phyloP scores from a whole-genome alignment of 768 basidiomycete genomes.

The Wakefieldia striispora region DNA sequence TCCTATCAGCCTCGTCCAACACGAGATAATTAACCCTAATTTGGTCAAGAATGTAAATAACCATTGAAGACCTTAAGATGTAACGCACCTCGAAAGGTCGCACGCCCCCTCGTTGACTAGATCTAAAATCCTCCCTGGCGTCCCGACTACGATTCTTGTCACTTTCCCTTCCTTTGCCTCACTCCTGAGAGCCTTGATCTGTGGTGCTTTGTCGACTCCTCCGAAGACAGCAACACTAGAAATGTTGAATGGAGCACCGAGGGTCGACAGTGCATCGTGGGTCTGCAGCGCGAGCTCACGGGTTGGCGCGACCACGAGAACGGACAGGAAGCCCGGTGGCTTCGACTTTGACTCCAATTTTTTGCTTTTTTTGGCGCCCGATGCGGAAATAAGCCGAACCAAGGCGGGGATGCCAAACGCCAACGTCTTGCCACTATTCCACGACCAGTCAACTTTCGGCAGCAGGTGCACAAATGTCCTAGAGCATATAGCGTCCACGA shows the following conservation, averaged over 20 bases:
- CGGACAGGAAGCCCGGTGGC: slow-evolving; percentile 42
- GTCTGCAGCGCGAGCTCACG: slow-evolving; percentile 96
- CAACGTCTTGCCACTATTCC: slow-evolving; percentile 84
- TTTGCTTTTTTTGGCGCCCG: slow-evolving; percentile 21
- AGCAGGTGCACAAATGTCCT: not conserved
- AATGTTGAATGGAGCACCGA: slow-evolving; percentile 75
- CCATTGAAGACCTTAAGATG: not conserved
- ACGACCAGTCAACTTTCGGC: not conserved
- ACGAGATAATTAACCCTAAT: slow-evolving; percentile 85
- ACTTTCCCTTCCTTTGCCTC: slow-evolving; percentile 46
- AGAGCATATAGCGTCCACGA: not conserved
- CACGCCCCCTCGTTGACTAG: slow-evolving; percentile 84
- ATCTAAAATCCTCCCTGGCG: slow-evolving; percentile 91
- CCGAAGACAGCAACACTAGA: slow-evolving; percentile 89
- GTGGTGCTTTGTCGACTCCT: slow-evolving; percentile 88
- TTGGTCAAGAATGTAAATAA: not conserved
- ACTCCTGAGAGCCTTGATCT: slow-evolving; percentile 66
- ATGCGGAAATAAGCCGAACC: slow-evolving; percentile 52
- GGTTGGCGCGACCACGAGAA: slow-evolving; percentile 89
- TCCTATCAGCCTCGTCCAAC: slow-evolving; percentile 95
- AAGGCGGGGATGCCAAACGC: slow-evolving; percentile 94
- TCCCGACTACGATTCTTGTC: slow-evolving; percentile 87
- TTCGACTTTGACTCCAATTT: slow-evolving; percentile 26
- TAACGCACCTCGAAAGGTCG: slow-evolving; percentile 69
- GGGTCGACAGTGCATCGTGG: slow-evolving; percentile 71